These are phyloP conservation scores for Citrullus mucosospermus DNA, from an alignment of 306 rosid species.

Conservation along the genomic window DNA sequence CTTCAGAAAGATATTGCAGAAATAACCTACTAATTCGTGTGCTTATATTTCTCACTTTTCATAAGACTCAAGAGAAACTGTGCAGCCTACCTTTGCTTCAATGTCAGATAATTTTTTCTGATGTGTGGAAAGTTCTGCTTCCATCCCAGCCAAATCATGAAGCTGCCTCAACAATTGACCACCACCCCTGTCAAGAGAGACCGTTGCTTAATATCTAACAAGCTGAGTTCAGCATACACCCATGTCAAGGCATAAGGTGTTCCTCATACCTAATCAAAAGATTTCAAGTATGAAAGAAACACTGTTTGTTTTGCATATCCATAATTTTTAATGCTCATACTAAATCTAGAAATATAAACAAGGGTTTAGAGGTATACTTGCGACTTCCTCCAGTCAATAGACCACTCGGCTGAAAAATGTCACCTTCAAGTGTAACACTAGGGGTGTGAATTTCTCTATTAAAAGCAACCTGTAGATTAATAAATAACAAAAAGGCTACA, in stretches of 20 bases:
- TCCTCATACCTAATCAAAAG: neutral
- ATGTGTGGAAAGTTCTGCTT: constrained; percentile 45
- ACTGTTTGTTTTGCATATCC: neutral
- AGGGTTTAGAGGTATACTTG: constrained; percentile 38
- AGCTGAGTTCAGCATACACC: neutral
- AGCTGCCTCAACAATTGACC: constrained; percentile 79
- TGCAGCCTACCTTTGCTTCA: constrained; percentile 55
- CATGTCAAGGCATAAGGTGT: neutral
- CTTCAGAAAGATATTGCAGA: neutral
- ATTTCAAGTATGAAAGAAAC: neutral
- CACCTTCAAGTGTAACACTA: constrained; percentile 98
- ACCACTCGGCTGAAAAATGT: constrained; percentile 92
- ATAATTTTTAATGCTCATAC: constrained; percentile 5
- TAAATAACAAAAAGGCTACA: constrained; percentile 12
- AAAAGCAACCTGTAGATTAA: constrained; percentile 65
- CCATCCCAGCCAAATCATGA: constrained; percentile 70
- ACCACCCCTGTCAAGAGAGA: constrained; percentile 57
- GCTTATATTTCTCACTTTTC: neutral
- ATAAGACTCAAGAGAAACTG: neutral
- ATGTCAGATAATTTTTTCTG: constrained; percentile 55
- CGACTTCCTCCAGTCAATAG: constrained; percentile 98
- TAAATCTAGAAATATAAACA: constrained; percentile 9
- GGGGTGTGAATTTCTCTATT: constrained; percentile 50
- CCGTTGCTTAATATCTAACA: constrained; percentile 7
- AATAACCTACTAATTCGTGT: neutral